Evolutionary conservation across 192 early-diverging fungal genomes (phyloP), one percentile per base, ranked within the genome.

Genomic region (Coemansia erecta): DNA sequence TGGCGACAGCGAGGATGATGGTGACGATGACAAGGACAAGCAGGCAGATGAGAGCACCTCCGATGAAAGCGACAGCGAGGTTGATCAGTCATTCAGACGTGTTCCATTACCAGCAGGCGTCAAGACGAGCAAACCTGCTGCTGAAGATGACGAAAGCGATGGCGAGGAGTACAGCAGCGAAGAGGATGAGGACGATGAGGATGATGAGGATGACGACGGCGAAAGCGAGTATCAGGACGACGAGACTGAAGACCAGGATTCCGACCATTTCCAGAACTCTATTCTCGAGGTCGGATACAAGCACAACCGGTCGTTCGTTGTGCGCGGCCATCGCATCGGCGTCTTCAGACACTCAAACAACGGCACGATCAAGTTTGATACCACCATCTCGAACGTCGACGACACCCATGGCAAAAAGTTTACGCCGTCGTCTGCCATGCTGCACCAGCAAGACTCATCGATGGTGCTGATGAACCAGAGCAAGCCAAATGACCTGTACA

Each of bases 291-390:
- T 95, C 35, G 93, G 93, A 0, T 86, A 87, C 75, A 91, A 92
- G 71, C 80, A 89, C 66, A 87, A 90, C 49, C 86, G 92, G 17
- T 94, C 95, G 11, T 95, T 92, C 77, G 90, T 95, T 19, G 87
- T 95, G 13, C 90, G 93, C 28, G 95, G 95, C 23, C 82, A 86
- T 73, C 85, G 84, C 40, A 93, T 98, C 63, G 94, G 95, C 7
- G 93, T 98, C 10, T 92, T 95, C 61, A 84, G 80, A 61, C 90
- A 94, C 69, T 84, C 82, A 2, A 81, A 88, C 39, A 80, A 83
- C 63, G 88, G 91, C 64, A 77, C 81, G 14, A 72, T 98, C 26
- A 81, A 89, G 53, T 92, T 90, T 65, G 68, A 81, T 17, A 91
- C 91, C n/a, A 85, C 87, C 0, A 94, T 98, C 73, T 87, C 85